These are phyloP conservation scores for Orbilia javanica DNA, from an alignment of 2,329 filamentous ascomycete genomes.

Conservation along the genomic window DNA sequence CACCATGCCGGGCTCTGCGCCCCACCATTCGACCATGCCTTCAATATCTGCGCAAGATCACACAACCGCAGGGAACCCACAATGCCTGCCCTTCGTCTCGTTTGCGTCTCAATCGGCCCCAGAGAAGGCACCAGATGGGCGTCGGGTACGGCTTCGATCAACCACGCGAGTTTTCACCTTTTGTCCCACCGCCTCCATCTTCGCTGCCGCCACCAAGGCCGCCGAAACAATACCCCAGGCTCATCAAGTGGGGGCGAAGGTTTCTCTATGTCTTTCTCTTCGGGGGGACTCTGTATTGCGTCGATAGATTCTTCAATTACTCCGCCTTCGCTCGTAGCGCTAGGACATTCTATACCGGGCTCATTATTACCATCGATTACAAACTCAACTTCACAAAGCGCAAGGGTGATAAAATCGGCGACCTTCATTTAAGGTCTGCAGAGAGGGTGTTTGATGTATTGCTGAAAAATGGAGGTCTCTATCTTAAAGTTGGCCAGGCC, in stretches of 20 bases:
- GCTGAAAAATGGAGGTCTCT: conserved; percentile 88
- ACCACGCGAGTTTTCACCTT: conserved; percentile 71
- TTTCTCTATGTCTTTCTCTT: conserved; percentile 74
- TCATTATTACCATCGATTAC: conserved; percentile 89
- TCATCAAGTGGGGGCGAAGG: conserved; percentile 81
- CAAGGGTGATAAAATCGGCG: conserved; percentile 64
- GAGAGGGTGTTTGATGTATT: conserved; percentile 84
- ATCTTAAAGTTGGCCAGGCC: conserved; percentile 97
- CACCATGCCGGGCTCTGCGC: conserved; percentile 45
- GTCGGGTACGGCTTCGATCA: conserved; percentile 57
- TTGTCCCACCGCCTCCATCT: conserved; percentile 81
- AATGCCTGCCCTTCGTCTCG: conserved; percentile 19
- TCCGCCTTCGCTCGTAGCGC: conserved; percentile 81
- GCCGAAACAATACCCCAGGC: conserved; percentile 76
- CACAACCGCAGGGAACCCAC: conserved; percentile 6
- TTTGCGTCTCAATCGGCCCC: conserved; percentile 31
- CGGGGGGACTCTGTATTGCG: conserved; percentile 74
- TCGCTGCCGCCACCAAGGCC: conserved; percentile 79
- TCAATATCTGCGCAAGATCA: conserved; percentile 21
- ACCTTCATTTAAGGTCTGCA: conserved; percentile 86
- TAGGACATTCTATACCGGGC: conserved; percentile 82
- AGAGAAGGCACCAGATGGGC: conserved; percentile 50
- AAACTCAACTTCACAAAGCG: conserved; percentile 93
- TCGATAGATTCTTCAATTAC: conserved; percentile 82
- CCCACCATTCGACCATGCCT: conserved; percentile 38